Base-by-base conservation (phyloP, 1,284 basidiomycete genomes). In the Moniliella sp. region DNA sequence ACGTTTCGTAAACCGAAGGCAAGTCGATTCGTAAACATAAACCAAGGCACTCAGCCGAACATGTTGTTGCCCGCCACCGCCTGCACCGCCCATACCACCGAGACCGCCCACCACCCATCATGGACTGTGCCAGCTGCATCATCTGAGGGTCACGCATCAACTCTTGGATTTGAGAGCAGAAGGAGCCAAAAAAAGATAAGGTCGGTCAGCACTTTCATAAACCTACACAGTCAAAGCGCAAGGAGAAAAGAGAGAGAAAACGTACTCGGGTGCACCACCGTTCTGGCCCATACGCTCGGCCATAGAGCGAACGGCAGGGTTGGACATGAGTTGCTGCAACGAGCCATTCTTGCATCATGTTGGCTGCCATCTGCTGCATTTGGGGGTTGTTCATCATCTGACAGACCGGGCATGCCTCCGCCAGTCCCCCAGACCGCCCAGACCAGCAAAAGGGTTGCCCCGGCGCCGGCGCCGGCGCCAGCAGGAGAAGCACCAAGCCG, bases 371-470 rank as follows among this genome's bases (percentile, higher is more conserved):
- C 42, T 58, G 53, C 13, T 42, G 37, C 23, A 61, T 43, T 63
- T 75, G 75, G 2, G 88, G 88, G 64, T 97, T 93, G 64, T 75
- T 78, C 78, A 97, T 75, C 58, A 97, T 52, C 34, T 69, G 75
- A 73, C 15, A 97, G 42, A 63, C 91, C 81, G 2, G 86, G 86
- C 79, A 84, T 82, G 27, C 83, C 81, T 2, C 77, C 78, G 5
- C 65, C 68, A 35, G 31, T 42, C 43, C 10, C 64, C 68, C 40
- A 61, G 46, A 5, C 58, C 61, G 9, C 46, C 42, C 29, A 46
- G 40, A 4, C 35, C 43, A 19, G 46, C 57, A n/a, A n/a, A n/a
- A 10, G 43, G 42, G 12, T 46, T 48, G 12, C 46, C 14, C 42
- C 46, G 13, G 45, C 37, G 10, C 37, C 46, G 18, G 68, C 69